These are phyloP conservation scores for Sarcodon aspratus DNA, from an alignment of 768 basidiomycete species.

Conservation along the genomic window DNA sequence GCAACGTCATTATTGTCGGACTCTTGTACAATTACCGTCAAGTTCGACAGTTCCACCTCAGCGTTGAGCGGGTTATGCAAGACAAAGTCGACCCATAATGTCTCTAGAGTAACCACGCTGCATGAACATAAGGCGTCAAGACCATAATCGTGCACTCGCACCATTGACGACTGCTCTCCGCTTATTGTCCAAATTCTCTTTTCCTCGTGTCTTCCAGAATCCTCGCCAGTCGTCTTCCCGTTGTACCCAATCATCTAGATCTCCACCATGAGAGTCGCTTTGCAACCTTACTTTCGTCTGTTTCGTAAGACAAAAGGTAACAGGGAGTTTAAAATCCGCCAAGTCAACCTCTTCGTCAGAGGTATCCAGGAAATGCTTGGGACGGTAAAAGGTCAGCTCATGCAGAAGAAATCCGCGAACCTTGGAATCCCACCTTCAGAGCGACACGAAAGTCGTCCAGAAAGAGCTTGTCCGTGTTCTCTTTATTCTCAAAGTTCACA, in stretches of 20 bases:
- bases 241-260: slow-evolving; percentile 42
- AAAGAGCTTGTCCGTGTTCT: slow-evolving; percentile 50
- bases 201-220: slow-evolving; percentile 47
- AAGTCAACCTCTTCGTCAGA: slow-evolving; percentile 31
- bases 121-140: neutral
- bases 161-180: slow-evolving; percentile 57
- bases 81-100: slow-evolving; percentile 66
- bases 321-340: slow-evolving; percentile 46
- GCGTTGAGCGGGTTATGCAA: slow-evolving; percentile 64
- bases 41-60: slow-evolving; percentile 54
- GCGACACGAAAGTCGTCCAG: slow-evolving; percentile 87
- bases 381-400: neutral
- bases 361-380: slow-evolving; percentile 63
- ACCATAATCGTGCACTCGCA: slow-evolving; percentile 16
- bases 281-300: slow-evolving; percentile 48
- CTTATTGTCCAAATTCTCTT: slow-evolving; percentile 38
- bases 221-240: slow-evolving; percentile 55
- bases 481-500: slow-evolving; percentile 4
- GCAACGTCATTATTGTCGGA: slow-evolving; percentile 17
- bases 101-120: slow-evolving; percentile 31
- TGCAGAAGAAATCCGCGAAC: neutral
- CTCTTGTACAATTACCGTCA: slow-evolving; percentile 45
- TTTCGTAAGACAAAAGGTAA: slow-evolving; percentile 50
- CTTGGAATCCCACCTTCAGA: slow-evolving; percentile 41
- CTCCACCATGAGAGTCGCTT: slow-evolving; percentile 33